phyloP scores from a whole-genome alignment of 23 red algal genomes.

The Agarophyton chilense region DNA sequence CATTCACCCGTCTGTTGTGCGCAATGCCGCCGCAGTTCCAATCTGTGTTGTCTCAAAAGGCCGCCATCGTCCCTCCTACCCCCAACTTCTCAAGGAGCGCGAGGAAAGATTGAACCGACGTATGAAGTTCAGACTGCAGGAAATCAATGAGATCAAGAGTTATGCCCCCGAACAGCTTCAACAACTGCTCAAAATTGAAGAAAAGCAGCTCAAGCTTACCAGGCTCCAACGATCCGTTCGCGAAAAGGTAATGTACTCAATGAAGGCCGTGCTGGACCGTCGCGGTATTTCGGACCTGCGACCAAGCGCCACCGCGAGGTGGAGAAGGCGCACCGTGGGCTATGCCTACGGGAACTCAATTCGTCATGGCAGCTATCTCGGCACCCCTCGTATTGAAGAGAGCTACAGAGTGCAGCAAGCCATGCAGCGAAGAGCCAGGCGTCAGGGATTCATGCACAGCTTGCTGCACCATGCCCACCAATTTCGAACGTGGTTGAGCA shows the following conservation, averaged over 20 bases:
- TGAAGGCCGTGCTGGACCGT: conserved; percentile 58
- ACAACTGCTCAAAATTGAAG: conserved; percentile 43
- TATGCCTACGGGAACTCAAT: conserved; percentile 15
- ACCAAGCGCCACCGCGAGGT: conserved; percentile 11
- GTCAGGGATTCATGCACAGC: conserved; percentile 53
- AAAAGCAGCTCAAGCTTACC: conserved; percentile 73
- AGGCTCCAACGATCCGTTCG: conserved; percentile 71
- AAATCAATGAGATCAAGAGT: conserved; percentile 52
- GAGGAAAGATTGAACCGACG: conserved; percentile 48
- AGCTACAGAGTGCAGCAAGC: conserved; percentile 64
- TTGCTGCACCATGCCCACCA: conserved; percentile 54
- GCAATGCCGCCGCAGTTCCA: conserved; percentile 33
- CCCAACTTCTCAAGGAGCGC: conserved; percentile 45
- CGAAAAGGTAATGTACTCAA: conserved; percentile 44
- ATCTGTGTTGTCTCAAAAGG: conserved; percentile 40
- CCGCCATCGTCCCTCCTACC: conserved; percentile 20
- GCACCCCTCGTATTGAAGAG: conserved; percentile 16
- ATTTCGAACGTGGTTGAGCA: conserved; percentile 9
- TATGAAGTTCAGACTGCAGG: conserved; percentile 50
- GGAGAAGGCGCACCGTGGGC: not conserved
- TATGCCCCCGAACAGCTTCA: conserved; percentile 56
- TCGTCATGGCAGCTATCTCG: conserved; percentile 9
- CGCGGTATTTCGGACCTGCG: conserved; percentile 47
- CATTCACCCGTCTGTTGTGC: conserved; percentile 17
- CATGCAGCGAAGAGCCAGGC: conserved; percentile 53